A percentile compares a stretch with the other conserved stretches of the same genome.
Evolutionary conservation across 192 early-diverging fungal species (phyloP).

Genomic region (Funneliformis mosseae): DNA sequence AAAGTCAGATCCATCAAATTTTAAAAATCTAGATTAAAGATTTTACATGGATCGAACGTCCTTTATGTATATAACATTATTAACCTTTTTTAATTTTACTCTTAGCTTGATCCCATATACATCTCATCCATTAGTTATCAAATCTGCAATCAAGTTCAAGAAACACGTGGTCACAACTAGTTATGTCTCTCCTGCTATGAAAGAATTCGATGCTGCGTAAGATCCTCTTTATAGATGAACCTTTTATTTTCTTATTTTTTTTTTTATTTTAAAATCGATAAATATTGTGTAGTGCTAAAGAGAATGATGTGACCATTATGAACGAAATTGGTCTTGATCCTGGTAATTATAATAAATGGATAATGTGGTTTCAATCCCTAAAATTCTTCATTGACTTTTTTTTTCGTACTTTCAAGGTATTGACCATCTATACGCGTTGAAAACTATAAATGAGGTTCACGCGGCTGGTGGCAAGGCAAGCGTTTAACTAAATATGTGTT

Average conservation of each 20-base stretch:
- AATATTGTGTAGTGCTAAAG: constrained; percentile 64
- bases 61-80: too few species aligned
- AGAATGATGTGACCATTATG: constrained; percentile 86
- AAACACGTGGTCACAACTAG: constrained; percentile 96
- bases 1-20: too few species aligned
- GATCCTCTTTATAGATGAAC: constrained; percentile 31
- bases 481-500: constrained; percentile 4
- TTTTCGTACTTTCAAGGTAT: constrained; percentile 58
- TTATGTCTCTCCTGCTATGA: constrained; percentile 96
- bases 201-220: constrained; percentile 81
- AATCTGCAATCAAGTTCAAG: constrained; percentile 86
- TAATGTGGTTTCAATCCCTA: not conserved
- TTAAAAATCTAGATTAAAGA: too few species aligned
- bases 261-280: not conserved
- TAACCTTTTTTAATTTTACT: not conserved
- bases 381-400: not conserved
- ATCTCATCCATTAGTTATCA: constrained; percentile 86
- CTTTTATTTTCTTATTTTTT: not conserved
- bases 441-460: constrained; percentile 91
- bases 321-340: constrained; percentile 99
- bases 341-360: constrained; percentile 23
- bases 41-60: too few species aligned
- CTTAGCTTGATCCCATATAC: constrained; percentile 86
- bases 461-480: constrained; percentile 75
- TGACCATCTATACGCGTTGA: constrained; percentile 91